Conservation (phyloP, 2,329 filamentous ascomycete genomes). For the Thyridium curvatum region DNA sequence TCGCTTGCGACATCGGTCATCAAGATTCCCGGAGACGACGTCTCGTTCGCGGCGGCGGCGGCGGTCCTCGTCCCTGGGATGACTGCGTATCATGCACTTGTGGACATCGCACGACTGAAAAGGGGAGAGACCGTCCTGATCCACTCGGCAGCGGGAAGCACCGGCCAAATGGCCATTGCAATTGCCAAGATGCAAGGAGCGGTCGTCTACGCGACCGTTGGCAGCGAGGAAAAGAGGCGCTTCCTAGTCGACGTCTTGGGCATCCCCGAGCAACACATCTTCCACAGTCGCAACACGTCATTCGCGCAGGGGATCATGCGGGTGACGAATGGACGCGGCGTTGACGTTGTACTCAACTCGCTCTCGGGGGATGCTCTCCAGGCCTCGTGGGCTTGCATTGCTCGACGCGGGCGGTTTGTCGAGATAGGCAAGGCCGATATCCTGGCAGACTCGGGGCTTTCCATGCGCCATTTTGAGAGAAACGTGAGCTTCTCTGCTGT, state of each 20-base stretch:
- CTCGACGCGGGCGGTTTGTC: slow-evolving; percentile 33
- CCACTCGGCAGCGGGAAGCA: slow-evolving; percentile 24
- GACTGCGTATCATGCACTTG: slow-evolving; percentile 24
- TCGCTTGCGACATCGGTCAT: slow-evolving; percentile 10
- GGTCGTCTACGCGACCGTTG: slow-evolving; percentile 28
- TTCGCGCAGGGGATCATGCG: slow-evolving; percentile 22
- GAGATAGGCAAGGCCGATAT: slow-evolving; percentile 38
- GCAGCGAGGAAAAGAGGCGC: slow-evolving; percentile 25
- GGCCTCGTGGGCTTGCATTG: slow-evolving; percentile 35
- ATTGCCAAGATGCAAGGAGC: slow-evolving; percentile 21
- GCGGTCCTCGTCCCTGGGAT: slow-evolving; percentile 22
- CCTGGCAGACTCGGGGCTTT: slow-evolving; percentile 26
- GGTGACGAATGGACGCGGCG: slow-evolving; percentile 20
- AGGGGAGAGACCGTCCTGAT: slow-evolving; percentile 24
- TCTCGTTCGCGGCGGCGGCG: slow-evolving; percentile 24
- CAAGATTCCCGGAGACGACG: slow-evolving; percentile 22
- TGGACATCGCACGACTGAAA: slow-evolving; percentile 19
- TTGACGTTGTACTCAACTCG: slow-evolving; percentile 33
- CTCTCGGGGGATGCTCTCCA: slow-evolving; percentile 32
- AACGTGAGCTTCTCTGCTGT: slow-evolving; percentile 26
- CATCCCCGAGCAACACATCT: slow-evolving; percentile 24
- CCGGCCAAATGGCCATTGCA: slow-evolving; percentile 24
- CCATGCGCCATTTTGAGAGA: slow-evolving; percentile 33
- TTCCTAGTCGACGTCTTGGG: slow-evolving; percentile 21
- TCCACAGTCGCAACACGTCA: slow-evolving; percentile 21